phyloP scores from a whole-genome alignment of 1,139 yeast genomes.

The Starmera stellimalicola region DNA sequence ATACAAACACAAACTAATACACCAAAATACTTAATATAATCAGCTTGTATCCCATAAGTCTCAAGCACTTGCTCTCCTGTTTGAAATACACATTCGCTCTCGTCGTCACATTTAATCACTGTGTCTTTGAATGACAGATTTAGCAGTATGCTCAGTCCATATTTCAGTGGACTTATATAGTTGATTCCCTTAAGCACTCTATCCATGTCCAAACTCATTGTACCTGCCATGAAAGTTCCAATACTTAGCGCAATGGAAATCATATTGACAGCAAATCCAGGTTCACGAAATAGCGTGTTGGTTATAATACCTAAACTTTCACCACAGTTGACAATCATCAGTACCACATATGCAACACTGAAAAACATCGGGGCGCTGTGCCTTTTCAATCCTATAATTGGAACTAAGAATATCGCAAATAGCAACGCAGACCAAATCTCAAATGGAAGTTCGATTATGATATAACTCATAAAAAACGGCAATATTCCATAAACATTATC shows the following conservation, averaged over 20 bases:
- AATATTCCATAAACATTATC: slow-evolving; percentile 65
- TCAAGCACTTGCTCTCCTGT: slow-evolving; percentile 43
- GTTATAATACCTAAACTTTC: slow-evolving; percentile 77
- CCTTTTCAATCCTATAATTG: slow-evolving; percentile 69
- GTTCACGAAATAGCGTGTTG: slow-evolving; percentile 60
- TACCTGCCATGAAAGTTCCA: slow-evolving; percentile 79
- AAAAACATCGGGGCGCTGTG: slow-evolving; percentile 53
- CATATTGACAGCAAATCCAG: slow-evolving; percentile 72
- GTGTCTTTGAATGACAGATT: slow-evolving; percentile 34
- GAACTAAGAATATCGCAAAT: slow-evolving; percentile 52
- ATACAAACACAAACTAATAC: slow-evolving; percentile 23
- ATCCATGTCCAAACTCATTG: slow-evolving; percentile 73
- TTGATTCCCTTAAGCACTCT: slow-evolving; percentile 59
- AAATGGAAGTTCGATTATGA: slow-evolving; percentile 62
- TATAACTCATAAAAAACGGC: slow-evolving; percentile 60
- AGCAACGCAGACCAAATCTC: slow-evolving; percentile 53
- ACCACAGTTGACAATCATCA: slow-evolving; percentile 63
- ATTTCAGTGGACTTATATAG: slow-evolving; percentile 68
- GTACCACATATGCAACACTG: slow-evolving; percentile 45
- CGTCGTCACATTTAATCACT: slow-evolving; percentile 32
- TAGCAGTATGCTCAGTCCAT: slow-evolving; percentile 41
- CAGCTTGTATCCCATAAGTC: slow-evolving; percentile 28
- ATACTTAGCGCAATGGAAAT: slow-evolving; percentile 56
- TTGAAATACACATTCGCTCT: slow-evolving; percentile 37
- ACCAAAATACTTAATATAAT: slow-evolving; percentile 24